A percentile compares a stretch with the other conserved stretches of the same genome.
phyloP scores from a whole-genome alignment of 768 basidiomycete species.

The Phlegmacium glaucopus region DNA sequence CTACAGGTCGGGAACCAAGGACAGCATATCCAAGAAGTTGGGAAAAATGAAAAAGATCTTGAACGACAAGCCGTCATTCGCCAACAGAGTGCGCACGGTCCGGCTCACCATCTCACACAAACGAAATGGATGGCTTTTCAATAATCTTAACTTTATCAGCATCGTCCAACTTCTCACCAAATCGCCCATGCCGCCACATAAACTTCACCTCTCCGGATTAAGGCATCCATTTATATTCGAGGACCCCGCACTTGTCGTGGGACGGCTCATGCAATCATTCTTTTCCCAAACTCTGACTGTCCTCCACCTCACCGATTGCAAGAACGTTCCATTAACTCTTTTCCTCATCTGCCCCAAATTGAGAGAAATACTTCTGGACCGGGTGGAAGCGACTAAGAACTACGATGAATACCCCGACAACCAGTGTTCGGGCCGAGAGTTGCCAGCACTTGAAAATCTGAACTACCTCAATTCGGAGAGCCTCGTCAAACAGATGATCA shows the following conservation, averaged over 20 bases:
- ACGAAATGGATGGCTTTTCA: slow-evolving; percentile 1
- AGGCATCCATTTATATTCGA: no score
- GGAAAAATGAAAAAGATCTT: neutral
- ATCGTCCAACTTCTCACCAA: slow-evolving; percentile 1
- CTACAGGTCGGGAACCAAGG: neutral
- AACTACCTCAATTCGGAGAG: neutral
- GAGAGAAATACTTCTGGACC: slow-evolving; percentile 4
- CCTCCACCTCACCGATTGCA: no score
- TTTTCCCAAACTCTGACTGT: no score
- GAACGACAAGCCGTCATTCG: neutral
- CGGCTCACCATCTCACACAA: neutral
- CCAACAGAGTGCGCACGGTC: neutral
- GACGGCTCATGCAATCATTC: no score
- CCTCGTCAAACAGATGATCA: slow-evolving; percentile 4
- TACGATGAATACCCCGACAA: neutral
- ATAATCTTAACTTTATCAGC: neutral
- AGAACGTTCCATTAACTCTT: neutral
- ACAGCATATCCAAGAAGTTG: neutral
- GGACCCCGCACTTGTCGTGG: no score
- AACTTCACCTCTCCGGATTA: no score
- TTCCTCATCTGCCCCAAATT: slow-evolving; percentile 3
- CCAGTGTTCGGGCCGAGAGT: slow-evolving; percentile 1
- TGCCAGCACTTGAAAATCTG: slow-evolving; percentile 3
- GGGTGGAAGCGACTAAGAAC: neutral
- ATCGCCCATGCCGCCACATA: neutral